phyloP scores from a whole-genome alignment of 176 grass and related monocot species.

The Musa beccarii region DNA sequence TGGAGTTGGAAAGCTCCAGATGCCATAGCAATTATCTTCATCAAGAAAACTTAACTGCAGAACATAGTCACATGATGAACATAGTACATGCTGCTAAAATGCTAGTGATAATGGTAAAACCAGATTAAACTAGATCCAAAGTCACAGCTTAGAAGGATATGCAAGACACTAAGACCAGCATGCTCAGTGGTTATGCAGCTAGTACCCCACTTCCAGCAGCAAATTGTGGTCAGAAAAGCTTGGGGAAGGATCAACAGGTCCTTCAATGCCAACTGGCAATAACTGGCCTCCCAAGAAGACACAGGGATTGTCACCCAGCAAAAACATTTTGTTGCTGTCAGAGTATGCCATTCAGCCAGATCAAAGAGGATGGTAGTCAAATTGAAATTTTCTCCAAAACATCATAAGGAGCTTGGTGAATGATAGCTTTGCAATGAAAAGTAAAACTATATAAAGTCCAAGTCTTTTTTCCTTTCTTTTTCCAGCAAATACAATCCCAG shows the following conservation, averaged over 20 bases:
- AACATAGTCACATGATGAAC: no score
- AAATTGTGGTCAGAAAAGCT: neutral
- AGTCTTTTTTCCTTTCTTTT: neutral
- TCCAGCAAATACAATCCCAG: neutral
- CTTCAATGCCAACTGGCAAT: neutral
- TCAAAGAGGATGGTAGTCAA: neutral
- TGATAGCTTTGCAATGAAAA: neutral
- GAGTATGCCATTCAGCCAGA: neutral
- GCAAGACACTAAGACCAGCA: neutral
- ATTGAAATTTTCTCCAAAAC: neutral
- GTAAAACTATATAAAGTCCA: neutral
- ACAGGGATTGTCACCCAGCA: neutral
- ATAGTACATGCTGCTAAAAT: no score
- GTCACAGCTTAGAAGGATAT: neutral
- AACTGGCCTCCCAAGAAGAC: neutral
- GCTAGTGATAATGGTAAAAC: neutral
- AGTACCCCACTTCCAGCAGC: neutral
- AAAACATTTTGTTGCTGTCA: neutral
- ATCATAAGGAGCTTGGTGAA: neutral
- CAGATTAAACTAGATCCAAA: neutral
- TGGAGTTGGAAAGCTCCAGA: neutral
- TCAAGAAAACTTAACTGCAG: no score
- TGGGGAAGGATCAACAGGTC: neutral
- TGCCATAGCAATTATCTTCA: neutral
- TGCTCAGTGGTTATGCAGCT: neutral